Evolutionary conservation across 1,139 yeast species (phyloP).

Genomic region (Sugiyamaella japonica): DNA sequence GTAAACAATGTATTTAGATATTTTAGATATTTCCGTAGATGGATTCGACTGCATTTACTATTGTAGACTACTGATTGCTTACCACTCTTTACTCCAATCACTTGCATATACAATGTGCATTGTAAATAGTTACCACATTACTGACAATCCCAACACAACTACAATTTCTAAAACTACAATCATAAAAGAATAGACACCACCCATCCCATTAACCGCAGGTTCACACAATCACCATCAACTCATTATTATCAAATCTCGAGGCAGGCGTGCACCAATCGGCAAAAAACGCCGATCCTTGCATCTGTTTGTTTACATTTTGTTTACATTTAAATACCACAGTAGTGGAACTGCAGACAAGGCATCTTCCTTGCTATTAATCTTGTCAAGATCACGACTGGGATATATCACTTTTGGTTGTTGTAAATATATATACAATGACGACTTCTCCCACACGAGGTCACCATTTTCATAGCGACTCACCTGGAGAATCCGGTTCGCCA

Average conservation of each 20-base stretch:
- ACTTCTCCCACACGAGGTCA: slow-evolving; percentile 15
- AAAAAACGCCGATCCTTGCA: neutral
- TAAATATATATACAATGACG: neutral
- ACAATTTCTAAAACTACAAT: neutral
- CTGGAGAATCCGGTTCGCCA: slow-evolving; percentile 15
- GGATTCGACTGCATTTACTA: no score
- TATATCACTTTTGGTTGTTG: no score
- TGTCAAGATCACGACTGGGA: neutral
- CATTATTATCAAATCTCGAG: no score
- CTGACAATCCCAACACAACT: neutral
- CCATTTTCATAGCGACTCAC: slow-evolving; percentile 7
- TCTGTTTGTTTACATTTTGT: slow-evolving; percentile 7
- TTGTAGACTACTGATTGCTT: no score
- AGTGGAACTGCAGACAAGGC: neutral
- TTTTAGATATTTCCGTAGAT: no score
- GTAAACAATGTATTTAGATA: no score
- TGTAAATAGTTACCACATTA: neutral
- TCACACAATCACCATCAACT: neutral
- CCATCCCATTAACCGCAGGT: no score
- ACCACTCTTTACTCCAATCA: no score
- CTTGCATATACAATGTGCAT: neutral
- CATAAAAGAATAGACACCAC: neutral
- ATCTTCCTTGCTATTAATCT: neutral
- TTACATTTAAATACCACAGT: neutral
- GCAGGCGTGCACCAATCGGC: no score